Evolutionary conservation across 73 alveolate species (phyloP), one percentile per base, ranked within the genome.

Genomic region (Tetrahymena malaccensis): DNA sequence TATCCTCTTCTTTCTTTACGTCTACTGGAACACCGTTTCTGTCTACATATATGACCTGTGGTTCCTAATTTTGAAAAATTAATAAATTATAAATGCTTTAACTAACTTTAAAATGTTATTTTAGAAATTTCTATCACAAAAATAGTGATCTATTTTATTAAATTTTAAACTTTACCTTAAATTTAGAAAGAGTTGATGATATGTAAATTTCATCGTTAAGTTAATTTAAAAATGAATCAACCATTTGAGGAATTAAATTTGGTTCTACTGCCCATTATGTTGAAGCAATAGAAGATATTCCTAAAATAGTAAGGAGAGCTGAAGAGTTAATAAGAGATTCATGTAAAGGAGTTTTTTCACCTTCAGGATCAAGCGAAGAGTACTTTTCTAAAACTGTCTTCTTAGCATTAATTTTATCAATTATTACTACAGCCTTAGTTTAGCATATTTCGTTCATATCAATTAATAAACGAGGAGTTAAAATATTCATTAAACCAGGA

Each of bases 301-400:
- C 97, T 85, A 95, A 31, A 15, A 95, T 35, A 8, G 97, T 85
- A 33, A 95, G 55, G 35, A 95, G 85, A 25, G 94, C 95, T 0
- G 97, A 89, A 35, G 94, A 55, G 21, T 85, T 85, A 16, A 50
- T 85, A 34, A 93, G 55, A 43, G 93, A 95, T 93, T 95, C 97
- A 40, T 85, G 84, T 13, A 95, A 85, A 50, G 93, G 97, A 56
- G 97, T 95, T 50, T 95, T 95, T 43, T 95, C 97, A 38, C 97
- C 97, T 85, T 95, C 97, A 34, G 97, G 97, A 50, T 95, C 97
- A 34, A 95, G 94, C 33, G 97, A 95, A 43, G 97, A 50, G 84
- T 85, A 95, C 44, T 95, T 95, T 34, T 95, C 97, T 50, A 95
- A 85, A n/a, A 95, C 58, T 43, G 95, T 95, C 56, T 95, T 95